Evolutionary conservation across 2,329 filamentous ascomycete genomes (phyloP), one percentile per base, ranked within the genome.

Genomic region (Beauveria sp.): DNA sequence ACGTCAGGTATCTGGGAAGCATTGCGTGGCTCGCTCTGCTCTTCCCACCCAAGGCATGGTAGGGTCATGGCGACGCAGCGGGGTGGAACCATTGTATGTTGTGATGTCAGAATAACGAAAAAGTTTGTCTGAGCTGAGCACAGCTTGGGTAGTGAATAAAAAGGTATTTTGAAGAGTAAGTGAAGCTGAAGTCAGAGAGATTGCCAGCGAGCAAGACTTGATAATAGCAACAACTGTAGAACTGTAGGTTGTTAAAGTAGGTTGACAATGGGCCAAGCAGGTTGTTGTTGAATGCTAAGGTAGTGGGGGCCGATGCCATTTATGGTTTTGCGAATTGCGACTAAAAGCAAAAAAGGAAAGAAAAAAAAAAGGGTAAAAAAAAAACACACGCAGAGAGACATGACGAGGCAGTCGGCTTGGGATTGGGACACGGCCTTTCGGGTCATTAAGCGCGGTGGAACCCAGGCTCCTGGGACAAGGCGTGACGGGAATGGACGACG

Each of bases 281-380:
- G 60, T 60, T 16, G 41, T 47, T 59, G 26, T 24, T 16, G 18
- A 28, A 52, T 53, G 28, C 48, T 57, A 62, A 62, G 57, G 41
- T 46, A 64, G 69, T 69, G 70, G 71, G 69, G 67, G 66, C 66
- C 64, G 62, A 66, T 67, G 66, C 61, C 64, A 69, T 73, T 73
- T 73, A 72, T 73, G 69, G 64, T 71, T 72, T 71, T 65, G 64
- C 63, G 48, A 55, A 62, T 58, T 57, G 54, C 40, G 34, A 57
- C 59, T 57, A 61, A 56, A 55, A 60, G 50, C 58, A 55, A 59
- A 56, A 34, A 47, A 50, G 40, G 16, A 20, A 50, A 40, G 55
- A 20, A 43, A 20, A 43, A 43, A 18, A 20, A 43, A 20, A 43
- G 41, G 41, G 41, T 46, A 60, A 46, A 52, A 60, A 52, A 52